Base-by-base conservation (phyloP, 1,139 yeast species). In the Saccharomyces uvarum region DNA sequence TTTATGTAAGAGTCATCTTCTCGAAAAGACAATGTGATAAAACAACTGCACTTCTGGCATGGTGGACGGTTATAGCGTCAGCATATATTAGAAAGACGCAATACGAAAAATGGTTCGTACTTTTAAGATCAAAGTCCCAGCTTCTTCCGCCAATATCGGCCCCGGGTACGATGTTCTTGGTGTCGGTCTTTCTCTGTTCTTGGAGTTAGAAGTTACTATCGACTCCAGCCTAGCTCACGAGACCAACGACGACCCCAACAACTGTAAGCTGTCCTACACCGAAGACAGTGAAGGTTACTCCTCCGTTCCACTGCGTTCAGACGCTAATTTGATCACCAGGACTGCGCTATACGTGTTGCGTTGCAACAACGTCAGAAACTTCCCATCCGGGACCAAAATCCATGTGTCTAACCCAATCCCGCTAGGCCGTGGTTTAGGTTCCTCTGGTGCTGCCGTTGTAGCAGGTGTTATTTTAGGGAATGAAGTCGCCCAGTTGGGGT, bases 131-230 rank as follows among this genome's bases (percentile, higher is more conserved):
- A 82, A 80, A 56, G 96, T 93, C 14, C 99, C 99, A 2, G 97
- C 98, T 2, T 91, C 98, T 2, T 88, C 96, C 51, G 99, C 99
- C 65, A 93, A 93, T 68, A 91, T 93, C 53, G 99, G 99, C 7
- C 99, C 99, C 2, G 99, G 99, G 1, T 93, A 91, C 68, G 99
- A 93, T 71, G 99, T 93, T 4, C 76, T 93, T 53, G 99, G 99
- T 19, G 83, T 93, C 51, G 97, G 97, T 46, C 78, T 93, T 61
- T 78, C 86, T 57, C 74, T 90, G 50, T 89, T 76, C 68, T 76
- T 93, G 59, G 86, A 84, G 57, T 77, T 93, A 54, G 74, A 77
- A 9, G 97, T 90, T 41, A 70, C 74, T 16, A 74, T 88, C 49
- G 91, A 88, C 66, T 70, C 84, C 4, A 61, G 76, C 11, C 60